These are phyloP conservation scores for Aspergillus pseudotamarii DNA, from an alignment of 2,329 filamentous ascomycete species.

Conservation along the genomic window DNA sequence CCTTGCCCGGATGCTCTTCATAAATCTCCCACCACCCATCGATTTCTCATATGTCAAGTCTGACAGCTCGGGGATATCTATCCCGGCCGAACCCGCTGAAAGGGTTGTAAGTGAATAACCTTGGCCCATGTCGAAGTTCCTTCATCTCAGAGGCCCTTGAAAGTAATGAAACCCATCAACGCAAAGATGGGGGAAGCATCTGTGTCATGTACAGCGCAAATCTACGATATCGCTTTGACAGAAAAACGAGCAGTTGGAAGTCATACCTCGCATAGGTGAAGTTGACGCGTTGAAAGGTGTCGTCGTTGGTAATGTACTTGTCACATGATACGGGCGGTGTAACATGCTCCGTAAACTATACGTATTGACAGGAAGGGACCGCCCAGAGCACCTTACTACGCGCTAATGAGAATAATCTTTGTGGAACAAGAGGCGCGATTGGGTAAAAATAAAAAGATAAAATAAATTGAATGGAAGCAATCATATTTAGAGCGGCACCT, in stretches of 20 bases:
- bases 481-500: not conserved
- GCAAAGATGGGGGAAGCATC: not conserved
- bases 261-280: not conserved
- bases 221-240: not conserved
- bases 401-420: not conserved
- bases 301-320: not conserved
- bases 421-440: not conserved
- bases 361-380: not conserved
- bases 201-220: not conserved
- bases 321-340: slow-evolving; percentile 19
- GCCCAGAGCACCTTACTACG: not conserved
- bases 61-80: slow-evolving; percentile 88
- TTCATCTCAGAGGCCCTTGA: slow-evolving; percentile 31
- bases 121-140: slow-evolving; percentile 74
- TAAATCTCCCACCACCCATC: slow-evolving; percentile 87
- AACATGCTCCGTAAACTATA: not conserved
- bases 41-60: slow-evolving; percentile 92
- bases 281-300: slow-evolving; percentile 11
- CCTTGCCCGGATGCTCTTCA: slow-evolving; percentile 92
- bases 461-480: too few species aligned
- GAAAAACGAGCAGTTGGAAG: not conserved
- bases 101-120: slow-evolving; percentile 92
- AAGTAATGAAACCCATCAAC: not conserved
- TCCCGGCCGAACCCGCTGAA: slow-evolving; percentile 86
- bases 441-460: not conserved